Conservation (phyloP, 108 stramenopile species). For the Cyclotella atomus region DNA sequence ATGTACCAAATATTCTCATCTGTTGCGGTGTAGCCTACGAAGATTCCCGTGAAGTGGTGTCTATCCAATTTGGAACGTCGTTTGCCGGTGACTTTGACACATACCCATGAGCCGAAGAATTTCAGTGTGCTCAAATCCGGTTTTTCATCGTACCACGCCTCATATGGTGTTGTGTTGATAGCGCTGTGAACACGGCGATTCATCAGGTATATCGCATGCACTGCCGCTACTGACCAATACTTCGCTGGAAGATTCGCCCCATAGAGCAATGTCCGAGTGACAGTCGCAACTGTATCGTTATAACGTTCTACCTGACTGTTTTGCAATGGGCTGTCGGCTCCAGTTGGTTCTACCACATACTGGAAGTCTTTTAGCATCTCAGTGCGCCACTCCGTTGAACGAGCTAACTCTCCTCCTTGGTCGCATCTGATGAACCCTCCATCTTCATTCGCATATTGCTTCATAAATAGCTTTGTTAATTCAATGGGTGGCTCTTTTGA, state of each 20-base stretch:
- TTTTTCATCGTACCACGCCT: conserved; percentile 3
- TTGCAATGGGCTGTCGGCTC: conserved; percentile 2
- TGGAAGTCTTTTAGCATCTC: background rate
- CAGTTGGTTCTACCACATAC: conserved; percentile 4
- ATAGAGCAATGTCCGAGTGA: background rate
- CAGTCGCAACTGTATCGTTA: background rate
- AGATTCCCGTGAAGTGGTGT: conserved; percentile 4
- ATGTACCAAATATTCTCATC: conserved; percentile 13
- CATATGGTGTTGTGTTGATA: conserved; percentile 1
- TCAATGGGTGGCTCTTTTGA: conserved; percentile 5
- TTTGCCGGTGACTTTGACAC: conserved; percentile 11
- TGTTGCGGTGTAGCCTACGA: conserved; percentile 8
- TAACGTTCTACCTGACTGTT: background rate
- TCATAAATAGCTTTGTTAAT: background rate
- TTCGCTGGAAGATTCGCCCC: background rate
- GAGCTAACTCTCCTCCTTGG: conserved; percentile 2
- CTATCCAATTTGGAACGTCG: background rate
- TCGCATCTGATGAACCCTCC: background rate
- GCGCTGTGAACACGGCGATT: conserved; percentile 6
- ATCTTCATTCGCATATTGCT: background rate
- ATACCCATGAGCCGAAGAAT: conserved; percentile 14
- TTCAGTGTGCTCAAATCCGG: background rate
- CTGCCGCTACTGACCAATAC: conserved; percentile 3
- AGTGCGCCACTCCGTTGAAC: background rate
- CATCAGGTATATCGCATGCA: background rate